Percentiles rank a stretch among this genome's conserved stretches.
Evolutionary conservation across 2,329 filamentous ascomycete species (phyloP).

Genomic region (Elsinoe fawcettii): DNA sequence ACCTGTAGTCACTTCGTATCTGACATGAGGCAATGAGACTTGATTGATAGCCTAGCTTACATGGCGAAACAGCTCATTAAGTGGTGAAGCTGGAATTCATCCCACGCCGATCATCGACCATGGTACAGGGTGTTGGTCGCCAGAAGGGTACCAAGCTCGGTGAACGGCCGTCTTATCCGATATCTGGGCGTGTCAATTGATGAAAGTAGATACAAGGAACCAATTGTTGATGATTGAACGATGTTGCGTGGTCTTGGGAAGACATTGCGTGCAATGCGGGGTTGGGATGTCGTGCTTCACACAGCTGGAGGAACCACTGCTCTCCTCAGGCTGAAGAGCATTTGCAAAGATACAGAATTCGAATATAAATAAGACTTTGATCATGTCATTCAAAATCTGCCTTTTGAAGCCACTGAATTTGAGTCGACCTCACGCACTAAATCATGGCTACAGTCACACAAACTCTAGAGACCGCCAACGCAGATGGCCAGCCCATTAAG

Average conservation of each 20-base stretch:
- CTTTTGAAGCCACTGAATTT: too few relatives aligned
- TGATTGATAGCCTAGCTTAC: neutral
- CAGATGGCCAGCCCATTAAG: neutral
- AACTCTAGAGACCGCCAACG: neutral
- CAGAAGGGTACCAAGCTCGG: neutral
- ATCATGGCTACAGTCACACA: neutral
- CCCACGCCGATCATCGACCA: neutral
- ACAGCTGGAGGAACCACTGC: neutral
- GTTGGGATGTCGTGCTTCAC: neutral
- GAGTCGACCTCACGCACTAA: neutral
- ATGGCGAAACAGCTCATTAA: neutral
- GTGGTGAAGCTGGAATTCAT: neutral
- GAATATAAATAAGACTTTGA: too few relatives aligned
- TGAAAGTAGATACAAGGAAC: neutral
- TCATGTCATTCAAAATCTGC: too few relatives aligned
- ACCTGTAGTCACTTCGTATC: too few relatives aligned
- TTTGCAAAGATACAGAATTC: neutral
- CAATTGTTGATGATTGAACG: neutral
- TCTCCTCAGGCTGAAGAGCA: too few relatives aligned
- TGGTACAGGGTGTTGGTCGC: neutral
- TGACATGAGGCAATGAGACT: neutral
- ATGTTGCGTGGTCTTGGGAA: neutral
- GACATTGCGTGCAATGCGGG: neutral
- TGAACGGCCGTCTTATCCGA: neutral
- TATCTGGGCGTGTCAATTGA: neutral